Base-by-base conservation (phyloP, 768 basidiomycete genomes). In the Pisolithus microcarpus region DNA sequence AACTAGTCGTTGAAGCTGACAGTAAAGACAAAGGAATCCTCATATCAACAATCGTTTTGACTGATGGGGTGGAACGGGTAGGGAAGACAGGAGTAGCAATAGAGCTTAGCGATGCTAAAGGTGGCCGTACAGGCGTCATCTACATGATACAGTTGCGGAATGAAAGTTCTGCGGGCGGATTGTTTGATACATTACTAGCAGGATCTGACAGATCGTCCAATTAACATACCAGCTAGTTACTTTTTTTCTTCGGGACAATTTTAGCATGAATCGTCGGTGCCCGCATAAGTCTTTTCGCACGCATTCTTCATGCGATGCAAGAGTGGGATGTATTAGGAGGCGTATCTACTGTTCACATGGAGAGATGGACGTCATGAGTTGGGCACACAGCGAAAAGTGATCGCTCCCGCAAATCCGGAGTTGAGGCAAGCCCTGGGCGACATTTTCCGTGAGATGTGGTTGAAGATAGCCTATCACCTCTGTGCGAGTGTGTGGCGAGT, bases 51-150 rank as follows among this genome's bases (percentile, higher is more conserved):
- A 96, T 98, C 55, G 90, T 99, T 28, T 73, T 97, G 47, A 91
- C 85, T 5, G 94, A 97, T 65, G 96, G 94, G 7, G 95, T 98
- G 24, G 96, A 99, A 70, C 78, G 95, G 43, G 95, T 99, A n/a
- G 96, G 91, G 19, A 97, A 95, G 72, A 98, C 95, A 2, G 96
- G 96, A 13, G 86, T 99, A 38, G 96, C 96, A 42, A 85, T 99
- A 55, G 95, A 98, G 68, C 71, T 99, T 47, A 93, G 90, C 67
- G 90, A 94, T 72, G 56, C 66, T 0, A 77, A 83, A 51, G 96
- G 96, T n/a, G 67, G 80, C 45, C 80, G 95, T 53, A 94, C 94
- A 13, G 96, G 95, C 23, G 82, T 97, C 63, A 74, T 98, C 50
- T 96, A 99, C 68, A 96, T 99, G 96, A 84, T 98, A 49, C 94